Evolutionary conservation across 169 alveolate species (phyloP).

Genomic region (Plasmodium chabaudi): DNA sequence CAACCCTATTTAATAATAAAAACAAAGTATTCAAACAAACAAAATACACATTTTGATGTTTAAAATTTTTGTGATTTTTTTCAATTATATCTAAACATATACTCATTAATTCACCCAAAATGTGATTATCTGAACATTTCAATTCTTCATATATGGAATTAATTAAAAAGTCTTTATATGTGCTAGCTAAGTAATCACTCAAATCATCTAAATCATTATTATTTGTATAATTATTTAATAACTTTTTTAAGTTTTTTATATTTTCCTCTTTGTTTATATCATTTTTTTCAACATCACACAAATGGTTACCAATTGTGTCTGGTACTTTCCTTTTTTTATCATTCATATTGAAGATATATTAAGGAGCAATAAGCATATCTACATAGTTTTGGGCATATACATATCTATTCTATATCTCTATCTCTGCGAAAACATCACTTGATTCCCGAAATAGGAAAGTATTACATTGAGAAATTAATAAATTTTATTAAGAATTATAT

Average conservation of each 20-base stretch:
- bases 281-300: slow-evolving; percentile 1
- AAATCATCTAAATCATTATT: slow-evolving; percentile 44
- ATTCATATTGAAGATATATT: slow-evolving; percentile 9
- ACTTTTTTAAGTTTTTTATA: slow-evolving; percentile 24
- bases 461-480: no score
- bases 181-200: slow-evolving; percentile 58
- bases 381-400: neutral
- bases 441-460: no score
- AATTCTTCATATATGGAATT: slow-evolving; percentile 47
- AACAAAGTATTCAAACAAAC: slow-evolving; percentile 52
- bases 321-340: slow-evolving; percentile 32
- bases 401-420: neutral
- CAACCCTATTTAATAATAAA: slow-evolving; percentile 34
- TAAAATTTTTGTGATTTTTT: slow-evolving; percentile 38
- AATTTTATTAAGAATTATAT: no score
- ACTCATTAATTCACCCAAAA: slow-evolving; percentile 9
- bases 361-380: neutral
- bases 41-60: slow-evolving; percentile 49
- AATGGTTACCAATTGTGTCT: neutral
- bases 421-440: neutral
- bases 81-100: slow-evolving; percentile 49
- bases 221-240: slow-evolving; percentile 29
- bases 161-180: slow-evolving; percentile 48
- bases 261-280: slow-evolving; percentile 2
- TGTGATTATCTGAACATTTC: slow-evolving; percentile 10